These are phyloP conservation scores for Castanopsis chinensis DNA, from an alignment of 306 rosid genomes.

Conservation along the genomic window DNA sequence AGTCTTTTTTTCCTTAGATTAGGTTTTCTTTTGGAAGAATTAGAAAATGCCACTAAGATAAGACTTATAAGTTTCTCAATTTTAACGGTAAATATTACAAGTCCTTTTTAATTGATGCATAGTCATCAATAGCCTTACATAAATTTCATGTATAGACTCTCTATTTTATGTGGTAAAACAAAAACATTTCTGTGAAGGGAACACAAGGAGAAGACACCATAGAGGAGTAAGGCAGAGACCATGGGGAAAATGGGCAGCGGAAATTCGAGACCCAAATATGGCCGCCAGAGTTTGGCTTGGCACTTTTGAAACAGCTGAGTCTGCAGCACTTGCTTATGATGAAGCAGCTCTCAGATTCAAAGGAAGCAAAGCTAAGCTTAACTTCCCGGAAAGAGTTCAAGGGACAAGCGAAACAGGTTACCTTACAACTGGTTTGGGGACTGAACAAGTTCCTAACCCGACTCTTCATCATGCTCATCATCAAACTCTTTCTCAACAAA, in stretches of 20 bases:
- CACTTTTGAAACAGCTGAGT: slow-evolving; percentile 78
- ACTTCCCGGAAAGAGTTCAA: slow-evolving; percentile 83
- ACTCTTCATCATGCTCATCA: neutral
- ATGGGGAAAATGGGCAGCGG: slow-evolving; percentile 94
- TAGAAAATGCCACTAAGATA: too few species aligned
- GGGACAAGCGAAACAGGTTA: slow-evolving; percentile 24
- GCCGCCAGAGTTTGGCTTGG: slow-evolving; percentile 93
- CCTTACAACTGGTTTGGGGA: slow-evolving; percentile 24
- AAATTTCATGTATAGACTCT: too few species aligned
- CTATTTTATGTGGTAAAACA: neutral
- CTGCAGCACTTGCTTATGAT: slow-evolving; percentile 82
- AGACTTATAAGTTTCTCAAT: neutral
- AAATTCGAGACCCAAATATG: slow-evolving; percentile 79
- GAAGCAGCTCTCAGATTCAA: slow-evolving; percentile 85
- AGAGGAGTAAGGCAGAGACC: slow-evolving; percentile 93
- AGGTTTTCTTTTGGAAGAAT: too few species aligned
- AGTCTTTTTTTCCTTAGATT: too few species aligned
- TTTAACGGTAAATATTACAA: neutral
- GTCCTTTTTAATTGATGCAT: neutral
- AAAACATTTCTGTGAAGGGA: slow-evolving; percentile 24
- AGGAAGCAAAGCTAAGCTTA: slow-evolving; percentile 92
- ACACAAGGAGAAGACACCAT: slow-evolving; percentile 54
- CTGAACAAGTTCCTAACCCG: slow-evolving; percentile 3
- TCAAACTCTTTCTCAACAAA: slow-evolving; percentile 31
- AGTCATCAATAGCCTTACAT: too few species aligned